Base-by-base conservation (phyloP, 2,329 filamentous ascomycete species). In the Cryphonectria japonica region DNA sequence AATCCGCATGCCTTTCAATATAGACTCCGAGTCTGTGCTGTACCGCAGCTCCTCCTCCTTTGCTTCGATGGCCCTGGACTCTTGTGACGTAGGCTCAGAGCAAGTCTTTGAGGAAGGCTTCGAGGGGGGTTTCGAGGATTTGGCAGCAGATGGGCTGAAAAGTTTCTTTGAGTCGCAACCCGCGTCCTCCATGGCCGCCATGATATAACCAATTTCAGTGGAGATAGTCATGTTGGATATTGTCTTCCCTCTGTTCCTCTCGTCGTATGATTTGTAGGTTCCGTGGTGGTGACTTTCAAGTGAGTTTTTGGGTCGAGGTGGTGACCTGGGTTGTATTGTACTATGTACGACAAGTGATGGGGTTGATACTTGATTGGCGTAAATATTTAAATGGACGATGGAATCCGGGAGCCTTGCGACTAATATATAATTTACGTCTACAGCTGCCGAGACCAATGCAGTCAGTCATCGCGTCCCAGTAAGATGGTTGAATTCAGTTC, bases 131-230 rank as follows among this genome's bases (percentile, higher is more conserved):
- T 50, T 50, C 6, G 46, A n/a, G 41, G 37, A 43, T 19, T 2
- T 26, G 54, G 43, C 57, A n/a, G 46, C 46, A n/a, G 59, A 6
- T 37, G 32, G 2, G 54, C 37, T 16, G 59, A 70, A 37, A 26
- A 29, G 60, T 50, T 70, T 61, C 34, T 22, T 32, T 34, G 59
- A 66, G 52, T 43, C 16, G 39, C 57, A n/a, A 34, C 66, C 66
- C 6, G 37, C 39, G 7, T 66, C 68, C 32, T 67, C 63, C 71
- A 72, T 72, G 32, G 71, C 71, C n/a, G 68, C 68, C 71, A 72
- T 72, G 34, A 72, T 67, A 16, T 67, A 68, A 19, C 68, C 71
- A 7, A 72, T 66, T 7, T 72, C 71, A 11, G 50, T 41, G 13
- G 57, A 34, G 39, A 29, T 66, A 19, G 37, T 46, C 68, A 70